Evolutionary conservation across 2,329 filamentous ascomycete species (phyloP).

Genomic region (Aspergillus quadrilineatus): DNA sequence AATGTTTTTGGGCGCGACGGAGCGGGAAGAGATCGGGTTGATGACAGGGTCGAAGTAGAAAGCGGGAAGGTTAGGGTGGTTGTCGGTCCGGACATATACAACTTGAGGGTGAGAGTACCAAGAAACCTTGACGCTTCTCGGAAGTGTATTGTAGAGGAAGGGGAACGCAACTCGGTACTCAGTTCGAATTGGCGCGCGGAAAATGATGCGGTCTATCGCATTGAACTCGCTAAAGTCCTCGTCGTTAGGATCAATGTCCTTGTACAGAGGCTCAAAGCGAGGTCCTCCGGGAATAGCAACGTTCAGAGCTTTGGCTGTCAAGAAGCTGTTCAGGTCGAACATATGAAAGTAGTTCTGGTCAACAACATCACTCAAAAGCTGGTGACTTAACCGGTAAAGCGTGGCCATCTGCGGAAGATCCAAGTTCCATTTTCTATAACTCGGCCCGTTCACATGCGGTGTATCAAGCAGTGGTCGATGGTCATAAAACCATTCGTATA

Average conservation of each 20-base stretch:
- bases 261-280: constrained; percentile 94
- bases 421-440: constrained; percentile 95
- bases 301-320: constrained; percentile 94
- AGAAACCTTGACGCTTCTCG: constrained; percentile 85
- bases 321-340: constrained; percentile 91
- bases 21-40: constrained; percentile 93
- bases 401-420: constrained; percentile 93
- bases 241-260: constrained; percentile 97
- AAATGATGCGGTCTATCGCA: constrained; percentile 98
- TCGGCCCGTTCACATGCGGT: constrained; percentile 89
- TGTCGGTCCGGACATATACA: constrained; percentile 84
- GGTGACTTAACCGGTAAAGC: constrained; percentile 85
- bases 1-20: constrained; percentile 92
- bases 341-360: constrained; percentile 98
- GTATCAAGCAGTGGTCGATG: constrained; percentile 88
- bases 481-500: constrained; percentile 98
- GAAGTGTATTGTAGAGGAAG: constrained; percentile 93
- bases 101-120: constrained; percentile 94
- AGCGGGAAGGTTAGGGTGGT: constrained; percentile 83
- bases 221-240: constrained; percentile 99
- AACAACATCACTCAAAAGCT: constrained; percentile 84
- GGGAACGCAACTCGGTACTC: constrained; percentile 95
- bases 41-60: constrained; percentile 99
- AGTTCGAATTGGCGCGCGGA: constrained; percentile 89
- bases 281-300: constrained; percentile 97